Base-by-base conservation (phyloP, 257 asterid species). In the Penstemon eatonii region DNA sequence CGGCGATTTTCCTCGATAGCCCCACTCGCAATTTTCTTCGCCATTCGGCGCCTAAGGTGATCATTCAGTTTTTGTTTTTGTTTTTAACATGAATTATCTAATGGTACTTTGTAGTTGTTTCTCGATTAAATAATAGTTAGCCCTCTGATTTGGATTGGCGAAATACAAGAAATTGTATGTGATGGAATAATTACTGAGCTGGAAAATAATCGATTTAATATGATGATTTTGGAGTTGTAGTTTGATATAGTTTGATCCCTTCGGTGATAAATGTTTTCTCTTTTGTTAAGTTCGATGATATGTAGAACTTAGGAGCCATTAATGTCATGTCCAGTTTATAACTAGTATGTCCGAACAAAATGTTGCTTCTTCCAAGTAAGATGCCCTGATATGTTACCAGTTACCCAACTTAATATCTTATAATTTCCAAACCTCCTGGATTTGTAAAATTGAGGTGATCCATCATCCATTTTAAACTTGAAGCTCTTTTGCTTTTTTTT, bases 1-100 rank as follows among this genome's bases (percentile, higher is more conserved):
- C 96, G 38, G 95, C 86, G 42, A 72, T 65, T 54, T 91, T 88
- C 62, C 72, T 91, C 39, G 97, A 91, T 10, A 80, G 88, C 64
- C 82, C 88, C 52, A 72, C 83, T 63, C 86, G 78, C 61, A 70
- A 69, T 59, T 86, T 86, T 69, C 78, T 91, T 80, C 97, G 87
- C 57, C 66, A 51, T 33, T 75, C 87, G 49, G 63, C 85, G 55
- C 70, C 84, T 37, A 79, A 76, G 83, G 83, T 79, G 52, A 58
- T 63, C 66, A n/a, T 47, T 71, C 60, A 40, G 5, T 12, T 56
- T 58, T 53, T 9, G 5, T 13, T 3, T 15, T 40, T 60, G 8
- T 56, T 47, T 71, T 47, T 33, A 18, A 10, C 51, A 51, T 44
- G 38, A 41, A 10, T 49, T 42, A 55, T 64, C 39, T 56, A 18